These are phyloP conservation scores for Ophiostoma ulmi DNA, from an alignment of 2,329 filamentous ascomycete genomes.

Conservation along the genomic window DNA sequence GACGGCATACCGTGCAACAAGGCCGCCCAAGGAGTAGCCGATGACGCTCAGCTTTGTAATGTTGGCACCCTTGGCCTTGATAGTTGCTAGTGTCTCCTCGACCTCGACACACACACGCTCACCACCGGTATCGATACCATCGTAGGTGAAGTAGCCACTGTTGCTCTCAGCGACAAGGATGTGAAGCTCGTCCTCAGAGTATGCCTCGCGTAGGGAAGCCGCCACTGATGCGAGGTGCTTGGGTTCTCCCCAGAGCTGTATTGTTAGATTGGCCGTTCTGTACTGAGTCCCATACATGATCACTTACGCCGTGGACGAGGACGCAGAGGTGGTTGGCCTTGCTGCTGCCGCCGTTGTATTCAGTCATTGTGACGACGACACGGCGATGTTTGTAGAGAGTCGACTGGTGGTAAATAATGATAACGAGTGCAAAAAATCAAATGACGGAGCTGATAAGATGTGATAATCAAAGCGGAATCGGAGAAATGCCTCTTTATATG, in stretches of 20 bases:
- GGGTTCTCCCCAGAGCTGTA: conserved; percentile 69
- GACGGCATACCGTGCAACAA: conserved; percentile 80
- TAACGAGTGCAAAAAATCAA: background rate
- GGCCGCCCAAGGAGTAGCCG: conserved; percentile 83
- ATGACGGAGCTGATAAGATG: background rate
- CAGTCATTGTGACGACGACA: conserved; percentile 35
- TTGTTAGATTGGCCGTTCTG: background rate
- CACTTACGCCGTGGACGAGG: conserved; percentile 64
- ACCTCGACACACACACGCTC: conserved; percentile 64
- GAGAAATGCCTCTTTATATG: background rate
- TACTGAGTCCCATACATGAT: background rate
- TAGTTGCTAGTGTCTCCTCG: conserved; percentile 53
- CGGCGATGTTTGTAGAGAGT: background rate
- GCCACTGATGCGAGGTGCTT: conserved; percentile 65
- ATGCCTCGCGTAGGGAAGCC: conserved; percentile 56
- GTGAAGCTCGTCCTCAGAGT: conserved; percentile 60
- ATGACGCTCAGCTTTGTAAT: conserved; percentile 80
- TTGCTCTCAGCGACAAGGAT: conserved; percentile 69
- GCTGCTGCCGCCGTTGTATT: conserved; percentile 47
- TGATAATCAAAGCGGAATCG: background rate
- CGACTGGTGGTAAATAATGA: background rate
- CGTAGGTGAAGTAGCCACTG: conserved; percentile 65
- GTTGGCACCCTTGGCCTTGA: conserved; percentile 56
- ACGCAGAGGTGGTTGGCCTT: conserved; percentile 69
- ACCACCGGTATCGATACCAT: conserved; percentile 63